Conservation (phyloP, 2,329 filamentous ascomycete genomes). For the Alternaria brassicae region DNA sequence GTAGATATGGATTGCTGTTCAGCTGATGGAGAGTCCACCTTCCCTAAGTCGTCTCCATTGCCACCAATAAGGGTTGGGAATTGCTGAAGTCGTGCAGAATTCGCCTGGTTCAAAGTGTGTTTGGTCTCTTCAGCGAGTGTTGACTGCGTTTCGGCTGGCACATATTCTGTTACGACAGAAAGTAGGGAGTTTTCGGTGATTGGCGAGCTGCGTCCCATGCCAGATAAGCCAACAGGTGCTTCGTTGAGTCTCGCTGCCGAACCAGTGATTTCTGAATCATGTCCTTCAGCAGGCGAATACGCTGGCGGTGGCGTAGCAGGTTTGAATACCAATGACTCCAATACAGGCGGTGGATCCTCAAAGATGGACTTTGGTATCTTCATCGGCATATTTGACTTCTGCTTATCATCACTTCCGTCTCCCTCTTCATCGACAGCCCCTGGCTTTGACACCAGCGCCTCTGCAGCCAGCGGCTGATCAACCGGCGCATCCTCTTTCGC, state of each 20-base stretch:
- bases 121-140: neutral
- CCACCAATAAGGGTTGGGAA: neutral
- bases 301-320: slow-evolving; percentile 35
- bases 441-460: slow-evolving; percentile 26
- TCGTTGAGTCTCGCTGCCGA: neutral
- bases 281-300: slow-evolving; percentile 11
- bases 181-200: too few relatives aligned
- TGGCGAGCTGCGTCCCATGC: neutral
- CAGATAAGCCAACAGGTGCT: neutral
- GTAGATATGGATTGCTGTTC: neutral
- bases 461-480: slow-evolving; percentile 31
- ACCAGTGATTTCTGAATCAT: neutral
- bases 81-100: neutral
- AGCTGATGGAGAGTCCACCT: neutral
- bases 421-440: slow-evolving; percentile 16
- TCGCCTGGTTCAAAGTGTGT: neutral
- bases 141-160: neutral
- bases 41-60: neutral
- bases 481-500: slow-evolving; percentile 33
- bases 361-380: slow-evolving; percentile 34
- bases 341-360: slow-evolving; percentile 22
- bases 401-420: neutral
- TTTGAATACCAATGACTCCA: slow-evolving; percentile 7
- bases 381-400: slow-evolving; percentile 18
- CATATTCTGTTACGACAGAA: neutral